Evolutionary conservation across 495 filamentous ascomycete species (phyloP), one percentile per base, ranked within the genome.

Genomic region (Talaromyces borbonicus): DNA sequence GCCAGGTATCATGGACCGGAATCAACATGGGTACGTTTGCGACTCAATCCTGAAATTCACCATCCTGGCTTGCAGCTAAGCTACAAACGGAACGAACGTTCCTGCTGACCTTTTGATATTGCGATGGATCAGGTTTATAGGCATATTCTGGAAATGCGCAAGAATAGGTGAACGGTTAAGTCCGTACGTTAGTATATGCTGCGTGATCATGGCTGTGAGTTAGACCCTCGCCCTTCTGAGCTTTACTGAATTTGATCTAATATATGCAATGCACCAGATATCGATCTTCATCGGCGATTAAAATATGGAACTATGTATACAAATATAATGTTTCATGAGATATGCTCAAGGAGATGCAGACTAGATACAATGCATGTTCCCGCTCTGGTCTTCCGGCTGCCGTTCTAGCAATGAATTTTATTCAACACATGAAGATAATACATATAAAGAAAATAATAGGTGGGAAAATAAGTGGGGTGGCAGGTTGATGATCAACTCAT

Each of bases 121-220:
- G n/a, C n/a, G 27, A 30, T 30, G 27, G 12, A 30, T 30, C 27
- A 41, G 23, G 6, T 14, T 41, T 8, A 26, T 25, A 8, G 38
- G 38, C 1, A 41, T 41, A 25, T 41, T 98, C 66, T 98, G 92
- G 92, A 97, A 97, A 63, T 92, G 82, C 49, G 92, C 92, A 24
- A 74, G 92, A 50, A 79, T 98, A 57, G 92, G 92, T 22, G 92
- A 98, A 72, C 71, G 92, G 47, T 64, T 98, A 45, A 95, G 89
- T 56, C 93, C 92, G 33, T 97, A 98, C 61, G 87, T 98, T 47
- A 94, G 90, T 67, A 66, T 96, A 56, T 95, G 88, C 62, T 97
- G 93, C 61, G 69, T 95, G 8, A 56, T 87, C 52, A 97, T 97
- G 89, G 93, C 93, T 49, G 92, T 96, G 61, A 72, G 84, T 78